Evolutionary conservation across 495 filamentous ascomycete species (phyloP).

Genomic region (Penicillium egyptiacum): DNA sequence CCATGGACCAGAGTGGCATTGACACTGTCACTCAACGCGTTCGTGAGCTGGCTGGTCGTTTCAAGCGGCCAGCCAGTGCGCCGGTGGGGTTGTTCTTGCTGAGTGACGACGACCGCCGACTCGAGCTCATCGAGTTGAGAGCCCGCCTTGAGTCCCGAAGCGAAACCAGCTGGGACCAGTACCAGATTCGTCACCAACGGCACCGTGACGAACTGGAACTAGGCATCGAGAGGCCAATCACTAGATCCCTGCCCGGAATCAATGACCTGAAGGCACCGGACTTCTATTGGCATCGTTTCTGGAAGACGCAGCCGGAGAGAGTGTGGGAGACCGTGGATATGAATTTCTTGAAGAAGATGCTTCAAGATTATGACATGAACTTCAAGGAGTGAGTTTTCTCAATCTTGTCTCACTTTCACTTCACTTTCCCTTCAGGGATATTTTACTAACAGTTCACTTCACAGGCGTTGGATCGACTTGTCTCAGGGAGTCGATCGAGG

Average conservation of each 20-base stretch:
- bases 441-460: constrained; percentile 1
- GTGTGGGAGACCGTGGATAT: constrained; percentile 71
- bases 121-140: constrained; percentile 49
- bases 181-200: constrained; percentile 55
- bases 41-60: constrained; percentile 32
- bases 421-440: not conserved
- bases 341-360: constrained; percentile 48
- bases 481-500: constrained; percentile 75
- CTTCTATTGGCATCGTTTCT: constrained; percentile 54
- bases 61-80: constrained; percentile 61
- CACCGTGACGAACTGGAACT: constrained; percentile 47
- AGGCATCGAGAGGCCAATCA: constrained; percentile 55
- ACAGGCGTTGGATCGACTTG: constrained; percentile 60
- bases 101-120: constrained; percentile 54
- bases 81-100: constrained; percentile 64
- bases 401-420: not conserved
- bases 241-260: constrained; percentile 55
- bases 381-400: constrained; percentile 57
- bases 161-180: constrained; percentile 55
- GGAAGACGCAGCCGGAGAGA: constrained; percentile 51
- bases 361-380: constrained; percentile 53
- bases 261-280: constrained; percentile 50
- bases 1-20: constrained; percentile 33
- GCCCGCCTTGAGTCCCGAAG: constrained; percentile 20
- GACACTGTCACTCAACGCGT: constrained; percentile 2